Conservation (phyloP, 2,329 filamentous ascomycete species). For the Fusarium sp. region DNA sequence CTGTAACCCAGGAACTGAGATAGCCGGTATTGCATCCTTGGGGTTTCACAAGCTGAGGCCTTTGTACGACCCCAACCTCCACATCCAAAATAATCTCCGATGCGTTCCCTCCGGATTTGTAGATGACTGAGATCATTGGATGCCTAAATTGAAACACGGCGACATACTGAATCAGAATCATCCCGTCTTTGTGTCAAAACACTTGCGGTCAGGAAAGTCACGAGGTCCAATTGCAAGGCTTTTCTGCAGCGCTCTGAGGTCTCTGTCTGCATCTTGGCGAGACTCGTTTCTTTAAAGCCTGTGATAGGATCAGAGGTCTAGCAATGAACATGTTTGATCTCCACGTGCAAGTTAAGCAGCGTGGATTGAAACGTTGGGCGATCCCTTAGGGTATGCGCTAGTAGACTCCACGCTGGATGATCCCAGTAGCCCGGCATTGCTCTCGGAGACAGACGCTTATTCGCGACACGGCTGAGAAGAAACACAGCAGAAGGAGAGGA, state of each 20-base stretch:
- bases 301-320: conserved; percentile 24
- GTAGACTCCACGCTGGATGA: conserved; percentile 21
- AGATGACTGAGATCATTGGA: not conserved
- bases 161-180: conserved; percentile 9
- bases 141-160: conserved; percentile 8
- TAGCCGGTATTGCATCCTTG: conserved; percentile 16
- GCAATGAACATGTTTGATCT: conserved; percentile 26
- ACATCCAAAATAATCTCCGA: conserved; percentile 37
- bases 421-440: conserved; percentile 27
- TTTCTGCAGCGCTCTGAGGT: conserved; percentile 9
- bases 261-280: conserved; percentile 7
- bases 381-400: conserved; percentile 33
- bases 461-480: conserved; percentile 12
- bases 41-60: conserved; percentile 27
- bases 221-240: conserved; percentile 4
- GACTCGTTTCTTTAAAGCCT: conserved; percentile 3
- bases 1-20: conserved; percentile 19
- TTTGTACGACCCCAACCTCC: conserved; percentile 30
- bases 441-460: conserved; percentile 11
- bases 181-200: conserved; percentile 4
- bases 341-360: conserved; percentile 33
- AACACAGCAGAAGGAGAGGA: conserved; percentile 16
- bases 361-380: conserved; percentile 33
- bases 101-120: conserved; percentile 10
- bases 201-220: conserved; percentile 6